Base-by-base conservation (phyloP, 2,329 filamentous ascomycete species). In the Aphanoascus verrucosus region DNA sequence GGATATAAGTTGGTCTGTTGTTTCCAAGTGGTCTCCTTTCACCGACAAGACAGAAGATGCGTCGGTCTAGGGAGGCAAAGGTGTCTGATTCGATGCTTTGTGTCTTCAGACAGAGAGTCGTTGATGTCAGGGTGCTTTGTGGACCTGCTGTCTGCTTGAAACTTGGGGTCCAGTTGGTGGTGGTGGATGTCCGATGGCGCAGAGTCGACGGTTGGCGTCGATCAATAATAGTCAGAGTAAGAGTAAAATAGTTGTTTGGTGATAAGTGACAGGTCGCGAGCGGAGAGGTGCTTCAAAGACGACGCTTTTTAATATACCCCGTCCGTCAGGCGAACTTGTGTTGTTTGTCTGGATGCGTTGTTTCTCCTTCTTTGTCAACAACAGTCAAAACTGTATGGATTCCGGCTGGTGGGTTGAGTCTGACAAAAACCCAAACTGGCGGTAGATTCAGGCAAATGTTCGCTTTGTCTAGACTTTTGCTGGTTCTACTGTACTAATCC, bases 61-160 rank as follows among this genome's bases (percentile, higher is more conserved):
- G 4, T 19, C 19, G 15, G 40, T 51, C 38, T 38, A 23, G 40
- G 8, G 19, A 17, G 38, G 9, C n/a, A 43, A 17, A 42, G 20
- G 37, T 50, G 48, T 11, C 12, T 51, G 48, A 50, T 50, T 50
- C 48, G 48, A 35, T 43, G 48, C 48, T 50, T 43, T 50, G 48
- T 43, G 32, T n/a, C 7, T 6, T 40, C 7, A 3, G 23, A 28
- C 23, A 28, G 23, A 14, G 19, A 49, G 46, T 49, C 34, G 46
- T 49, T 49, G 46, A 49, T 49, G 46, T 49, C 46, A 49, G 9
- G 34, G 15, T 15, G 35, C 46, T 48, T 40, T 40, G 46, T 11
- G 46, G 28, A 31, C 38, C 46, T 49, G 46, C 38, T 49, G 46
- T 49, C 46, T 49, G 46, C 34, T 40, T 49, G 17, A 35, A 28